phyloP scores from a whole-genome alignment of 2,329 filamentous ascomycete genomes.

The Arthrobotrys sphaeroides region DNA sequence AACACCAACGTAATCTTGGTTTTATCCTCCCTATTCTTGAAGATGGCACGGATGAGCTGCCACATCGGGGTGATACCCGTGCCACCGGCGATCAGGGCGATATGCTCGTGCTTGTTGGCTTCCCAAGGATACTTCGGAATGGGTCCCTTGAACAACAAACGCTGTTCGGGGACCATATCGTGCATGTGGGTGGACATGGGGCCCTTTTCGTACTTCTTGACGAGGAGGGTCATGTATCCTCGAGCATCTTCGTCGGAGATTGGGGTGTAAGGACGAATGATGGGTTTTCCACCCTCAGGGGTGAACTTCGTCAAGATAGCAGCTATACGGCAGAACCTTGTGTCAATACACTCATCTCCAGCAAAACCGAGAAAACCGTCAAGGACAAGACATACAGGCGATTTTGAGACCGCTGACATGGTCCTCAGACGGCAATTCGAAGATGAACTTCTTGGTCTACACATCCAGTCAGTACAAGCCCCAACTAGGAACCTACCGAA shows the following conservation, averaged over 20 bases:
- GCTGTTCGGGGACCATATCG: slow-evolving; percentile 80
- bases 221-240: slow-evolving; percentile 85
- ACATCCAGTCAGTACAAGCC: slow-evolving; percentile 2
- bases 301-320: slow-evolving; percentile 93
- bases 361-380: neutral
- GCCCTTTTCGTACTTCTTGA: slow-evolving; percentile 91
- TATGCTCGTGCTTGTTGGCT: slow-evolving; percentile 87
- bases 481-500: neutral
- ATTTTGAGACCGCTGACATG: slow-evolving; percentile 83
- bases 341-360: neutral
- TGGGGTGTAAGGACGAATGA: slow-evolving; percentile 92
- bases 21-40: slow-evolving; percentile 88
- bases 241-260: slow-evolving; percentile 80
- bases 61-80: slow-evolving; percentile 99
- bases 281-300: slow-evolving; percentile 82
- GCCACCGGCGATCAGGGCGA: slow-evolving; percentile 87
- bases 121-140: slow-evolving; percentile 92
- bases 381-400: slow-evolving; percentile 70
- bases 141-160: slow-evolving; percentile 91
- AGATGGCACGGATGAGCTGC: slow-evolving; percentile 89
- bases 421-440: slow-evolving; percentile 84
- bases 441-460: slow-evolving; percentile 78
- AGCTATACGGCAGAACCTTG: slow-evolving; percentile 62
- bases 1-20: slow-evolving; percentile 97
- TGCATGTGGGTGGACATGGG: slow-evolving; percentile 93